phyloP scores from a whole-genome alignment of 331 rosid species.

The Spiraea crenata region DNA sequence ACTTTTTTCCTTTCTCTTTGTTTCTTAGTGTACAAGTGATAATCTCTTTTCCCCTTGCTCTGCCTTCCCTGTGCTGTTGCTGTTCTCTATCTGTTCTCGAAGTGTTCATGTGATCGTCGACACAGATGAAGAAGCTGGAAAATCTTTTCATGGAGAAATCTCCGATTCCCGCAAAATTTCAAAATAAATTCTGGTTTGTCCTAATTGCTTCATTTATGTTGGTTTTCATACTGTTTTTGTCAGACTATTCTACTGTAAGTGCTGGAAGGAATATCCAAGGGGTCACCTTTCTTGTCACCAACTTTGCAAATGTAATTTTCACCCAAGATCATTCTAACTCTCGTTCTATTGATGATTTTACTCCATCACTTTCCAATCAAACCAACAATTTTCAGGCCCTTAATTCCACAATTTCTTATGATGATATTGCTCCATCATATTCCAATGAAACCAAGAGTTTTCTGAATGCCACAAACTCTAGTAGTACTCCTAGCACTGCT shows the following conservation, averaged over 20 bases:
- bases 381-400: neutral
- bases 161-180: neutral
- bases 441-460: neutral
- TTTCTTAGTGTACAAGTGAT: neutral
- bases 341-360: neutral
- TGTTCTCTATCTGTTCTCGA: neutral
- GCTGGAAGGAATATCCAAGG: neutral
- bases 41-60: neutral
- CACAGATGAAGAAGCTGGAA: neutral
- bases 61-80: neutral
- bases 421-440: neutral
- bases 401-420: neutral
- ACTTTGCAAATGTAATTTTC: conserved; percentile 7
- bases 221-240: neutral
- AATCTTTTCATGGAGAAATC: conserved; percentile 5
- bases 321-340: conserved; percentile 6
- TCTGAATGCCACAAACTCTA: neutral
- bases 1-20: neutral
- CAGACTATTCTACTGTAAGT: conserved; percentile 13
- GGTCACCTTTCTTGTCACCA: conserved; percentile 12
- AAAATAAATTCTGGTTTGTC: conserved; percentile 1
- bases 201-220: conserved; percentile 10
- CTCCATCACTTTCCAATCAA: neutral
- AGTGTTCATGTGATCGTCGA: neutral
- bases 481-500: neutral